Base-by-base conservation (phyloP, 148 eudicot species). In the Diospyros lotus region DNA sequence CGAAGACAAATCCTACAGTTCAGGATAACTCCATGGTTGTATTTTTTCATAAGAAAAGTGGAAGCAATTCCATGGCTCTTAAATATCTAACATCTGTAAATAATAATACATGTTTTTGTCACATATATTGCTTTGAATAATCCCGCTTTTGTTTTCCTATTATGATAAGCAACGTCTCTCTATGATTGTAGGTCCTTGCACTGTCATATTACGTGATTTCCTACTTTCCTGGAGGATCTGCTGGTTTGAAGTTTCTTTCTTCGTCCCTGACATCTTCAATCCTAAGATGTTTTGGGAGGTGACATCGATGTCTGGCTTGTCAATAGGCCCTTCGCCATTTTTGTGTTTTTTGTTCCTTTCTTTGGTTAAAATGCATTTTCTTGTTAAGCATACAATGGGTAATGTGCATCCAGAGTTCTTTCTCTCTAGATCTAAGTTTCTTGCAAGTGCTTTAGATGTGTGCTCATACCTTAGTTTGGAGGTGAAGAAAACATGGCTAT, bases 161-260 rank as follows among this genome's bases (percentile, higher is more conserved):
- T n/a, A n/a, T n/a, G 43, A 15, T 11, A 50, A 17, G 43, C 43
- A 62, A 39, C 42, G 63, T 48, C 39, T 43, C 40, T 61, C 63
- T 12, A 39, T 73, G 38, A 70, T 67, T 39, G 39, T 58, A 87
- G 90, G 88, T 87, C 69, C 82, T 87, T 73, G 88, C 90, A 17
- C 81, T 87, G 68, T 79, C 80, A 15, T 85, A 87, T 71, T 87
- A 87, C 75, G 86, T 78, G n/a, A 81, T 87, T 59, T 87, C 90
- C 44, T 87, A 87, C 83, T 87, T 87, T 72, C 90, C 90, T 41
- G 90, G 88, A 74, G 90, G 90, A 71, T 87, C 88, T 4, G 79
- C 86, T 41, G 90, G 90, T 4, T 7, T 87, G 80, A 87, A 78
- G 73, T 83, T 87, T 64, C 84, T 87, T 38, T 82, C 88, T 28